These are phyloP conservation scores for Myrica gale DNA, from an alignment of 306 rosid species.

Conservation along the genomic window DNA sequence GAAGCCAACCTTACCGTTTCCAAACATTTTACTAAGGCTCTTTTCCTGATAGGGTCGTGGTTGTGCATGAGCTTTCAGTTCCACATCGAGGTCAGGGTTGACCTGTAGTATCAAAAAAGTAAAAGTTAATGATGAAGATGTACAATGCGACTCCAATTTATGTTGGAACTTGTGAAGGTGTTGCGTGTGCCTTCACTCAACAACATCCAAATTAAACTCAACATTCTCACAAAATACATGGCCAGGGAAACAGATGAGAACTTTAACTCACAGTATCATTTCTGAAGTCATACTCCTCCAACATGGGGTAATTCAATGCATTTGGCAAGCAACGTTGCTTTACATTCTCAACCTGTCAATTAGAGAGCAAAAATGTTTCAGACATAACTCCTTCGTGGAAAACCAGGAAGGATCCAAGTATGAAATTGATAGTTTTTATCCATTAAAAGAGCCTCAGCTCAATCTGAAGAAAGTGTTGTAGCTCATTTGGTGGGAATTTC, in stretches of 20 bases:
- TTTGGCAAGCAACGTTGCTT: constrained; percentile 94
- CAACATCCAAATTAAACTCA: constrained; percentile 12
- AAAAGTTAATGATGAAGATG: constrained; percentile 10
- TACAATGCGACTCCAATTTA: constrained; percentile 17
- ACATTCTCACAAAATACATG: neutral
- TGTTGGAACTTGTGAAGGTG: neutral
- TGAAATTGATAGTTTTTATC: neutral
- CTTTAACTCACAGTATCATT: constrained; percentile 81
- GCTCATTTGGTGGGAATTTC: neutral
- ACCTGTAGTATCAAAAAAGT: constrained; percentile 51
- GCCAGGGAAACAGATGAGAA: constrained; percentile 4
- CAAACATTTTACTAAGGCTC: constrained; percentile 99
- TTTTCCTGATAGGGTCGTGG: constrained; percentile 98
- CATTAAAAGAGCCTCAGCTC: neutral
- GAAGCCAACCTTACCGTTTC: constrained; percentile 64
- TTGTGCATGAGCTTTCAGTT: constrained; percentile 94
- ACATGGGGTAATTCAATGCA: constrained; percentile 93
- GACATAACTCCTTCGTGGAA: neutral
- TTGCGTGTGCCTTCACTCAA: neutral
- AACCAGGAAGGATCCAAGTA: constrained; percentile 21
- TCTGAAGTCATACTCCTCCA: constrained; percentile 98
- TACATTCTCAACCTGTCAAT: constrained; percentile 86
- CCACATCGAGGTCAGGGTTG: constrained; percentile 94
- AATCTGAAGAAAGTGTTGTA: neutral
- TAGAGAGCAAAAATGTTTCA: constrained; percentile 17